These are phyloP conservation scores for Delitschia confertaspora DNA, from an alignment of 495 filamentous ascomycete species.

Conservation along the genomic window DNA sequence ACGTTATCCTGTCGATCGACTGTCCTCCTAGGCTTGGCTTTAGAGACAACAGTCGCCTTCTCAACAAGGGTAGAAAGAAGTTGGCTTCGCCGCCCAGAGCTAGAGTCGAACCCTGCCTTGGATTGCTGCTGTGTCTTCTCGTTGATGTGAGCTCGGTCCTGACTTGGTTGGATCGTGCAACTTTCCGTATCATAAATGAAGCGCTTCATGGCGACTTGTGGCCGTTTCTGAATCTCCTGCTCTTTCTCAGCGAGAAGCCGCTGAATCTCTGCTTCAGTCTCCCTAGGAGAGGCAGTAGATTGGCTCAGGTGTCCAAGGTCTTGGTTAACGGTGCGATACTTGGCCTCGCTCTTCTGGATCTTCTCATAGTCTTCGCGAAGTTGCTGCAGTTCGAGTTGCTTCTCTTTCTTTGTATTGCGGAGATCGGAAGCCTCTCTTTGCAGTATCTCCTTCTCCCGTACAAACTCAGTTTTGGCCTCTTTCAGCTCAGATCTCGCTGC, in stretches of 20 bases:
- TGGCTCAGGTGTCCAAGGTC: slow-evolving; percentile 2
- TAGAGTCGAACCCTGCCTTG: background rate
- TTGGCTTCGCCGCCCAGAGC: background rate
- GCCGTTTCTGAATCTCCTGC: background rate
- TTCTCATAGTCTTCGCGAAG: background rate
- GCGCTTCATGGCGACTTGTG: background rate
- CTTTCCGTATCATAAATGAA: background rate
- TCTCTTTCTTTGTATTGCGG: background rate
- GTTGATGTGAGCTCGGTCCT: background rate
- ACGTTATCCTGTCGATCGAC: slow-evolving; percentile 20
- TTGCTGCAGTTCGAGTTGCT: slow-evolving; percentile 2
- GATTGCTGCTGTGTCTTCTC: background rate
- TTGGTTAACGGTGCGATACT: background rate
- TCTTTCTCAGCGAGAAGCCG: background rate
- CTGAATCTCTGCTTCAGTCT: slow-evolving; percentile 1
- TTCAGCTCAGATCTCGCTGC: background rate
- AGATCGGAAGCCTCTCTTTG: background rate
- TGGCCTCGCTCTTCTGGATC: background rate
- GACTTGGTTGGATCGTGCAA: too few relatives aligned
- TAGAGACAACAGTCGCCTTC: background rate
- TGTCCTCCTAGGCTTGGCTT: slow-evolving; percentile 24
- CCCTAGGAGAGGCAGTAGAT: background rate
- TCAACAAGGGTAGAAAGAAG: background rate
- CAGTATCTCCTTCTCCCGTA: slow-evolving; percentile 4
- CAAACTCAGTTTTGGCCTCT: slow-evolving; percentile 2